phyloP scores from a whole-genome alignment of 2,329 filamentous ascomycete species.

The Didymella sp. region DNA sequence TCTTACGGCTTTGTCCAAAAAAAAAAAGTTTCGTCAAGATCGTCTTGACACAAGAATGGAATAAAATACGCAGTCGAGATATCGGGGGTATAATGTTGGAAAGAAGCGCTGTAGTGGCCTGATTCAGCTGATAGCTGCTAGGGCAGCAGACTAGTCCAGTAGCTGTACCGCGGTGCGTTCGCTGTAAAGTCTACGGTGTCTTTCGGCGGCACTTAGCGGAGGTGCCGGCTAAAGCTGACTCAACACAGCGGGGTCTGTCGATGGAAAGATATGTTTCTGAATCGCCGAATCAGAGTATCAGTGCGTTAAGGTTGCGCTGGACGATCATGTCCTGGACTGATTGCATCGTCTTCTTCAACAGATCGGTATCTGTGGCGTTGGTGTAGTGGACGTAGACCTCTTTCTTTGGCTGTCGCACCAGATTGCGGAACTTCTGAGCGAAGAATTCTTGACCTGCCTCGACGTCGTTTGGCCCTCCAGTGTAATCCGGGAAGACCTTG shows the following conservation, averaged over 20 bases:
- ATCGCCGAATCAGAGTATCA: conserved; percentile 51
- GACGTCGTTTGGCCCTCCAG: conserved; percentile 53
- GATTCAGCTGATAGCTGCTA: conserved; percentile 4
- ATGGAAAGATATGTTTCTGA: background rate
- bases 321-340: conserved; percentile 63
- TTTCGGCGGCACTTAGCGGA: background rate
- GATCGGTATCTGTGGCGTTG: conserved; percentile 60
- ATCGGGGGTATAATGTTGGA: conserved; percentile 41
- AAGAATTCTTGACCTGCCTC: conserved; percentile 59
- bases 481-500: conserved; percentile 59
- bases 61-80: conserved; percentile 28
- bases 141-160: background rate
- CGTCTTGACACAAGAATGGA: conserved; percentile 31
- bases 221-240: conserved; percentile 1
- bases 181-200: background rate
- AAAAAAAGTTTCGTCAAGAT: conserved; percentile 34
- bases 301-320: conserved; percentile 59
- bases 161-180: background rate
- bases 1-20: conserved; percentile 9
- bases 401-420: conserved; percentile 58
- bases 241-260: background rate
- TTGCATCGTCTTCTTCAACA: conserved; percentile 65
- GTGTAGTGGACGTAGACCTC: conserved; percentile 62
- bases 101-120: conserved; percentile 12
- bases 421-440: conserved; percentile 59